A percentile compares a stretch with the other conserved stretches of the same genome.
Evolutionary conservation across 257 asterid species (phyloP).

Genomic region (Euphrasia confusa): DNA sequence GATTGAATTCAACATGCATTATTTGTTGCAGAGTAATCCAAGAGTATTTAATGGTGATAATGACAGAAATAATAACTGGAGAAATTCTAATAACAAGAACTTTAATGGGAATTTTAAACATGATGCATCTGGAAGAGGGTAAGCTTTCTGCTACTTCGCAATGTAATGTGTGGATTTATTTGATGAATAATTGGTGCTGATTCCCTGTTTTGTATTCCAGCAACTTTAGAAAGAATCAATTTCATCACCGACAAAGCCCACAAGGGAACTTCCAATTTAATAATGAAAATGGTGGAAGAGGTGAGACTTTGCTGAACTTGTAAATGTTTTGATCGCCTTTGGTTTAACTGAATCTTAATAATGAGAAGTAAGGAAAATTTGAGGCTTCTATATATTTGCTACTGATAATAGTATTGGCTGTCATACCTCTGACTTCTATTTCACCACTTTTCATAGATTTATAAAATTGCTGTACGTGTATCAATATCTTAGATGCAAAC

Average conservation of each 20-base stretch:
- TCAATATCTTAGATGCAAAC: neutral
- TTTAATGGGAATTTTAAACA: conserved; percentile 37
- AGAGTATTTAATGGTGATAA: conserved; percentile 36
- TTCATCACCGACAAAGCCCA: conserved; percentile 36
- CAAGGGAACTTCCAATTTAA: conserved; percentile 47
- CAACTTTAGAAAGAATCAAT: conserved; percentile 45
- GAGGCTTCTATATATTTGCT: neutral
- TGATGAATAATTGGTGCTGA: conserved; percentile 17
- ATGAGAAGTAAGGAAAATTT: conserved; percentile 7
- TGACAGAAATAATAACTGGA: conserved; percentile 39
- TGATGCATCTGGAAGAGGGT: conserved; percentile 48
- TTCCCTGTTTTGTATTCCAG: conserved; percentile 25
- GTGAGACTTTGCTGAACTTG: conserved; percentile 31
- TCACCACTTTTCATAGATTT: neutral
- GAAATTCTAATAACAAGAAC: conserved; percentile 43
- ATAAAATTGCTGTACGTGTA: neutral
- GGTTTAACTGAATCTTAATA: conserved; percentile 10
- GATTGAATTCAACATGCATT: conserved; percentile 25
- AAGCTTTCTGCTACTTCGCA: conserved; percentile 17
- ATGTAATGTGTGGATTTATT: conserved; percentile 12
- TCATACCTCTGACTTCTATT: neutral
- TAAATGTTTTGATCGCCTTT: neutral
- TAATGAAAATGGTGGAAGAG: conserved; percentile 47
- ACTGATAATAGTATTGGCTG: conserved; percentile 2
- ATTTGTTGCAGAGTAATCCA: conserved; percentile 46